phyloP scores from a whole-genome alignment of 2,329 filamentous ascomycete genomes.

The Beauveria pseudobassiana region DNA sequence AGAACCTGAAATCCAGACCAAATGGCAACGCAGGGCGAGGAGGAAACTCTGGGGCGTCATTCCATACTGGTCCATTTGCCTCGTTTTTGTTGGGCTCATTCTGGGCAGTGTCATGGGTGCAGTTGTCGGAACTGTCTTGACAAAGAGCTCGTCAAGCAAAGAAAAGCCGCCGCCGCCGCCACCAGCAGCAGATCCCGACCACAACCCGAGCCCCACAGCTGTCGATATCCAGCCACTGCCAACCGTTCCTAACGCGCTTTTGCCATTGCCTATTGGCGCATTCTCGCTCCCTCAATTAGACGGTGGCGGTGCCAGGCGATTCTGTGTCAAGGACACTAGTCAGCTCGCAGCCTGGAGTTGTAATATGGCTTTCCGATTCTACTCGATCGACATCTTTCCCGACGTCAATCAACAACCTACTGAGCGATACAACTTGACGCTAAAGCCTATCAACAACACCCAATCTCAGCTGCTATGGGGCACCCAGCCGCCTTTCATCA shows the following conservation, averaged over 20 bases:
- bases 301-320: constrained; percentile 39
- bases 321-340: constrained; percentile 49
- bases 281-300: constrained; percentile 49
- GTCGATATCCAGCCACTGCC: constrained; percentile 45
- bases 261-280: constrained; percentile 45
- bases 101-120: constrained; percentile 50
- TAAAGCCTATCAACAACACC: constrained; percentile 32
- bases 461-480: constrained; percentile 41
- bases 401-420: constrained; percentile 20
- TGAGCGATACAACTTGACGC: constrained; percentile 33
- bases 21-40: constrained; percentile 47
- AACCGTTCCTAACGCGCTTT: constrained; percentile 42
- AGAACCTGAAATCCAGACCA: constrained; percentile 27
- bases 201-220: constrained; percentile 27
- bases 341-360: constrained; percentile 59
- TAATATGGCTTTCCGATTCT: constrained; percentile 39
- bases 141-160: constrained; percentile 12
- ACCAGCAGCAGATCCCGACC: constrained; percentile 14
- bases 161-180: background rate
- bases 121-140: constrained; percentile 43
- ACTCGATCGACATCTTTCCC: constrained; percentile 34
- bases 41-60: constrained; percentile 51
- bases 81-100: constrained; percentile 41
- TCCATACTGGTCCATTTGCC: constrained; percentile 53
- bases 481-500: constrained; percentile 42